Conservation (phyloP, 129 eudicot genomes). For the Tagetes patula region DNA sequence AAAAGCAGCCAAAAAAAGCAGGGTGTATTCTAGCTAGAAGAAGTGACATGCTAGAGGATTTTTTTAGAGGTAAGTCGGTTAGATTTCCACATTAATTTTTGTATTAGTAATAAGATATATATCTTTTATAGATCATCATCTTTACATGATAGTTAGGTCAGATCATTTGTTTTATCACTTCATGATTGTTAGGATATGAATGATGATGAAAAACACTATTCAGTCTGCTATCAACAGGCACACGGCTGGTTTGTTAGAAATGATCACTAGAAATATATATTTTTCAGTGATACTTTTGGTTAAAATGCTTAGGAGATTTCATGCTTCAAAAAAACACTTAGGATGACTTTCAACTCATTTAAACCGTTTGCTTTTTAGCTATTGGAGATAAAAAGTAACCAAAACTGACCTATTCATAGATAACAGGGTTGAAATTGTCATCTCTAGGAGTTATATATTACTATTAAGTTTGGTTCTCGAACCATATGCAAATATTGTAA, state of each 20-base stretch:
- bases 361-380: neutral
- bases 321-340: neutral
- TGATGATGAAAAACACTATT: neutral
- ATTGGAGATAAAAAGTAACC: neutral
- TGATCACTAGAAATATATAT: neutral
- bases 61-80: conserved; percentile 63
- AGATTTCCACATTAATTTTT: neutral
- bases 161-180: neutral
- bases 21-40: conserved; percentile 69
- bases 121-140: neutral
- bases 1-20: conserved; percentile 61
- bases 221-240: neutral
- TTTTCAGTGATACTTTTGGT: neutral
- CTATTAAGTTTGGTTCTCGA: neutral
- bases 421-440: neutral
- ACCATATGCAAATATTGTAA: conserved; percentile 13
- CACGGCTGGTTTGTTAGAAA: neutral
- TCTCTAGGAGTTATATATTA: neutral
- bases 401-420: neutral
- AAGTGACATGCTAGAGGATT: conserved; percentile 61
- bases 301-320: neutral
- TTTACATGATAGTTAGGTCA: neutral
- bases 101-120: neutral
- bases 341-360: neutral
- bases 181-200: neutral